Base-by-base conservation (phyloP, 495 filamentous ascomycete genomes). In the Gamarada debralockiae region DNA sequence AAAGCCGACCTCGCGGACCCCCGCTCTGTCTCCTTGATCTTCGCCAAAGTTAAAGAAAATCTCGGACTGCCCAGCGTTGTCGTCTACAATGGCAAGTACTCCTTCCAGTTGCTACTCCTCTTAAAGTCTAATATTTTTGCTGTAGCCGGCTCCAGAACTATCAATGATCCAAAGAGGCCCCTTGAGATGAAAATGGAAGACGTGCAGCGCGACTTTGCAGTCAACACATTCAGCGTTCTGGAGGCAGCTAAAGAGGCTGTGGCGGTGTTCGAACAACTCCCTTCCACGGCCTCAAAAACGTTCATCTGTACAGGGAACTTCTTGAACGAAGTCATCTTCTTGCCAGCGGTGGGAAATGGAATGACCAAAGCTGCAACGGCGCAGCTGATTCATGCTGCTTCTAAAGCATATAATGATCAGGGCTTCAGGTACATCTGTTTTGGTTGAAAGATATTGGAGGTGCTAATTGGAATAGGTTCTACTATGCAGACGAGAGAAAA, bases 401-500 rank as follows among this genome's bases (percentile, higher is more conserved):
- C 67, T 17, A 55, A n/a, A 1, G 67, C 67, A 3, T 76, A 75
- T 49, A 53, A 55, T 25, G 58, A 66, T 22, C 50, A 58, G 14
- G 73, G 74, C n/a, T 76, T 60, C 60, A 75, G 73, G 74, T 76
- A 66, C n/a, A 34, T 63, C 51, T 48, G 36, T 17, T 14, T 24
- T 29, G 3, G 22, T 17, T 17, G n/a, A 5, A 21, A 14, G 15
- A 15, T 25, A 49, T 20, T 39, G 24, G 29, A 46, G 45, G 23
- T 23, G 23, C 3, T 42, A 29, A 45, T 52, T 9, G 17, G 15
- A 37, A 14, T 49, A 75, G 72, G 48, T 75, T 77, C 55, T 76
- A 74, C 50, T 78, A 75, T 63, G 69, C 62, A 8, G 74, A 76
- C 46, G 67, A 77, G 53, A 59, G 74, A 29, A 70, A 69, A 14